Evolutionary conservation across 306 rosid genomes (phyloP), one percentile per base, ranked within the genome.

Genomic region (cucumber (Cucumis sativus)): DNA sequence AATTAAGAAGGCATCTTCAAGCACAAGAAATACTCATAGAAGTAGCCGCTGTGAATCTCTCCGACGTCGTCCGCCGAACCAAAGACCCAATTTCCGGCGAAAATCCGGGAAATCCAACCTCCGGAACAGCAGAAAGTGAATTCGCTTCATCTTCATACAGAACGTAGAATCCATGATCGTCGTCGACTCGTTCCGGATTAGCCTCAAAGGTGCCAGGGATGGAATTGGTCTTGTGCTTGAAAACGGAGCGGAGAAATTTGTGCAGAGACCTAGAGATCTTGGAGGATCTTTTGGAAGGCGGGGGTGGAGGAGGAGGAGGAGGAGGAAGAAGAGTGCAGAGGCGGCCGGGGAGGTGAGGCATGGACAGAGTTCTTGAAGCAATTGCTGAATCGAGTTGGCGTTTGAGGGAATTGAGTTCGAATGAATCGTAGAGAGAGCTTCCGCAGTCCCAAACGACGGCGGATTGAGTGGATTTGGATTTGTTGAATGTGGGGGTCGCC

Each of bases 391-490:
- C 87, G 33, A 94, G 88, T 63, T 88, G 91, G 77, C 92, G 89
- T 25, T 88, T 84, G 80, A 94, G 88, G 18, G 93, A 91, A 81
- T 92, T 85, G 83, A 90, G 92, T 83, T 94, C 98, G 79, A 91
- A 90, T 4, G 97, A 92, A 80, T 91, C 98, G 61, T 94, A 94
- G 15, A 94, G 97, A 2, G 97, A 62, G 87, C 97, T 94, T 4
- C 93, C 98, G 80, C 98, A 91, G 66, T 94, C 98, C 98, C 98
- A 94, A 7, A 88, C 61, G 13, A 56, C 77, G 4, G 86, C 61
- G 51, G 75, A 20, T 35, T 17, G 70, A 4, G 70, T 7, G 37
- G 75, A 69, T 41, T 69, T 69, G 1, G 75, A 15, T 69, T 69
- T 69, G 25, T 37, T 5, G 6, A 65, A 17, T 35, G 0, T 64